phyloP scores from a whole-genome alignment of 202 grass and related monocot species.

The Saccharum hybrid region DNA sequence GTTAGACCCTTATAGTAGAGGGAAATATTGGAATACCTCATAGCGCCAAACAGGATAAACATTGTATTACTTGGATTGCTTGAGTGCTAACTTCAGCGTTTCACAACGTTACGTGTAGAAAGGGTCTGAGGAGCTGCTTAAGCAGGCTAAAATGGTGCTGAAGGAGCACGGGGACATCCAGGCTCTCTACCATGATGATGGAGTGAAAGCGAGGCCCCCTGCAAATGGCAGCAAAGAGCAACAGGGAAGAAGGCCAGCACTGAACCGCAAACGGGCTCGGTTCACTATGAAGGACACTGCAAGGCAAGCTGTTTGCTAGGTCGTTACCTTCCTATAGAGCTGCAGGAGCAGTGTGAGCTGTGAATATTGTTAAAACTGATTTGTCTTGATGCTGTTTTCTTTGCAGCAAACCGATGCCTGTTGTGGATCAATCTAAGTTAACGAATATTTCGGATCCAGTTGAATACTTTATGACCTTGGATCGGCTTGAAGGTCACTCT shows the following conservation, averaged over 20 bases:
- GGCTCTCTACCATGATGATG: slow-evolving; percentile 40
- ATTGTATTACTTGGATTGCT: slow-evolving; percentile 16
- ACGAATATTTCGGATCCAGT: slow-evolving; percentile 51
- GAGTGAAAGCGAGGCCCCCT: background rate
- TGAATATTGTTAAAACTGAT: slow-evolving; percentile 30
- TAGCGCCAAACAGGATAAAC: background rate
- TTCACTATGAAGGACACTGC: slow-evolving; percentile 40
- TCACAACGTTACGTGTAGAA: slow-evolving; percentile 34
- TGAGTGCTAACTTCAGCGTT: slow-evolving; percentile 10
- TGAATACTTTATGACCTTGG: slow-evolving; percentile 47
- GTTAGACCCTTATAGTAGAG: background rate
- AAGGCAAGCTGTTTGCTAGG: slow-evolving; percentile 43
- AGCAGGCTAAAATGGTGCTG: slow-evolving; percentile 39
- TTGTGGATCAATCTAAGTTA: slow-evolving; percentile 52
- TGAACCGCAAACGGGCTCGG: slow-evolving; percentile 47
- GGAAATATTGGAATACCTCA: background rate
- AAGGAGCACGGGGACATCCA: slow-evolving; percentile 31
- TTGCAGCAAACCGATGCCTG: slow-evolving; percentile 48
- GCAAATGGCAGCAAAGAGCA: slow-evolving; percentile 35
- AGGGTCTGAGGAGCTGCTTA: slow-evolving; percentile 45
- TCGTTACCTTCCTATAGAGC: slow-evolving; percentile 19
- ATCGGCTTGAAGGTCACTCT: slow-evolving; percentile 55
- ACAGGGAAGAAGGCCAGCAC: slow-evolving; percentile 48
- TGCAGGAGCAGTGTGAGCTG: background rate
- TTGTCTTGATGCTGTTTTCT: slow-evolving; percentile 39